A percentile compares a stretch with the other conserved stretches of the same genome.
These are phyloP conservation scores for Ceratorhiza oryzae-sativae DNA, from an alignment of 1,284 basidiomycete genomes.

Conservation along the genomic window DNA sequence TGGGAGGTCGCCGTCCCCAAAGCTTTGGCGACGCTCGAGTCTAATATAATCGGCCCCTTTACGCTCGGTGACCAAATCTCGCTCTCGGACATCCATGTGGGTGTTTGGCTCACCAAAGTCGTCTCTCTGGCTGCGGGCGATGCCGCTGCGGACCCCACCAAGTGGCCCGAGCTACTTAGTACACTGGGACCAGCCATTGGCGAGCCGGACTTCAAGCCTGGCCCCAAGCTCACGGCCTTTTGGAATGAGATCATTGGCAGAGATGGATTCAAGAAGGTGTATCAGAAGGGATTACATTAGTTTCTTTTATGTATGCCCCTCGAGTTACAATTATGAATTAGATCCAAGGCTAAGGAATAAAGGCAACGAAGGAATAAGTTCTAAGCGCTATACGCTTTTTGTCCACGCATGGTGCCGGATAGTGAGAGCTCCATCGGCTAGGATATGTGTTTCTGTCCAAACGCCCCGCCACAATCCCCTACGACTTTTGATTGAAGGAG, in stretches of 20 bases:
- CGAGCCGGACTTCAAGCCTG: constrained; percentile 44
- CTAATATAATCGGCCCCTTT: constrained; percentile 40
- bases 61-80: constrained; percentile 69
- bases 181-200: not conserved
- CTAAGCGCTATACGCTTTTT: too few relatives aligned
- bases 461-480: too few relatives aligned
- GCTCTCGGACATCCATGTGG: constrained; percentile 80
- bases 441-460: too few relatives aligned
- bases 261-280: constrained; percentile 52
- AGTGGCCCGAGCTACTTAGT: constrained; percentile 45
- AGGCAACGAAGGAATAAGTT: not conserved
- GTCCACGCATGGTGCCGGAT: too few relatives aligned
- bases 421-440: too few relatives aligned
- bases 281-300: constrained; percentile 34
- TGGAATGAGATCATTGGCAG: constrained; percentile 53
- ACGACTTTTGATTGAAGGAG: too few relatives aligned
- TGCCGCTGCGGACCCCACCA: constrained; percentile 49
- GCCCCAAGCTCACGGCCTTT: constrained; percentile 50
- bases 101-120: constrained; percentile 75
- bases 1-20: constrained; percentile 40
- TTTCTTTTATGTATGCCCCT: not conserved
- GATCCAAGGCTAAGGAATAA: not conserved
- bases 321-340: not conserved
- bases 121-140: constrained; percentile 64
- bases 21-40: constrained; percentile 51